Conservation (phyloP, 805 yeast species). For the Danielia reshetovae region DNA sequence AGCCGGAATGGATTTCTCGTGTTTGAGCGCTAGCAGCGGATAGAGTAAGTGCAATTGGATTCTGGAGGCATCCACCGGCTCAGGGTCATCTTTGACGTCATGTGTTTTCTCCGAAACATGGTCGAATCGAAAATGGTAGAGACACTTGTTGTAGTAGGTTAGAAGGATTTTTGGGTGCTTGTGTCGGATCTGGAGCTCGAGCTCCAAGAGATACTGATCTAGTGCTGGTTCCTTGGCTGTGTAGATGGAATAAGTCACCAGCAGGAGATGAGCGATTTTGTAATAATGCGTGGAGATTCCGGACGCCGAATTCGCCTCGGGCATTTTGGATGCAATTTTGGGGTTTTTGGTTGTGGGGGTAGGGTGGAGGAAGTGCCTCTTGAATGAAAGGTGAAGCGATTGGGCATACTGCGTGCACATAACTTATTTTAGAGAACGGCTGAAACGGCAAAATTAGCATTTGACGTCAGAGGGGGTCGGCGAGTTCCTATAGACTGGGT, state of each 20-base stretch:
- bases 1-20: slow-evolving; percentile 18
- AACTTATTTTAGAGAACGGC: too few species aligned
- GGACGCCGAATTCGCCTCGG: slow-evolving; percentile 15
- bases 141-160: slow-evolving; percentile 38
- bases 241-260: slow-evolving; percentile 29
- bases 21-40: slow-evolving; percentile 23
- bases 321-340: background rate
- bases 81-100: background rate
- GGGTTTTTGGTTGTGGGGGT: too few species aligned
- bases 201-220: slow-evolving; percentile 38
- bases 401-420: too few species aligned
- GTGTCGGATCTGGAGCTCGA: slow-evolving; percentile 35
- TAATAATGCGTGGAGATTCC: slow-evolving; percentile 35
- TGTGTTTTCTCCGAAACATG: slow-evolving; percentile 9
- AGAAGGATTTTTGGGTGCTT: slow-evolving; percentile 34
- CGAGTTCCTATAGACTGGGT: too few species aligned
- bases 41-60: slow-evolving; percentile 13
- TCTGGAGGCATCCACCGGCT: background rate
- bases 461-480: too few species aligned
- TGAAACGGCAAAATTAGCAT: too few species aligned
- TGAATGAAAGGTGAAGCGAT: too few species aligned
- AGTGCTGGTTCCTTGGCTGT: slow-evolving; percentile 20
- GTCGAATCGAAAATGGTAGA: slow-evolving; percentile 33
- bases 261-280: slow-evolving; percentile 35
- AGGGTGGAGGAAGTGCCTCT: too few species aligned